These are phyloP conservation scores for Kurtzmaniella natalensis DNA, from an alignment of 1,139 yeast genomes.

Conservation along the genomic window DNA sequence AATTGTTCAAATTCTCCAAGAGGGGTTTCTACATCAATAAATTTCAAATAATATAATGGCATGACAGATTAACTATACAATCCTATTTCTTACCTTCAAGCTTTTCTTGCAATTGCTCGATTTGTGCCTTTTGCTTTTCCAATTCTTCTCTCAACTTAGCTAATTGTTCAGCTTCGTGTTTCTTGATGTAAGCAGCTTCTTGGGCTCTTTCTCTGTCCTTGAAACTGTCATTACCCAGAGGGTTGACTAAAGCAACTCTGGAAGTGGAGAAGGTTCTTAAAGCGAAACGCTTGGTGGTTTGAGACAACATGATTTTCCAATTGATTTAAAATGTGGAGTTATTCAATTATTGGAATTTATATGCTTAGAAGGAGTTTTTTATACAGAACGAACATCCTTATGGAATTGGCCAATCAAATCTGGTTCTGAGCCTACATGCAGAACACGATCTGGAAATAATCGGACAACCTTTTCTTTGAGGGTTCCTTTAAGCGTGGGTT, in stretches of 20 bases:
- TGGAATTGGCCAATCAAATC: no score
- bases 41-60: no score
- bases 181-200: slow-evolving; percentile 40
- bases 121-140: slow-evolving; percentile 42
- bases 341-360: no score
- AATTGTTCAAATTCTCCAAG: no score
- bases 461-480: no score
- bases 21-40: no score
- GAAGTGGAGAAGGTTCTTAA: slow-evolving; percentile 38
- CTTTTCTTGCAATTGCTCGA: slow-evolving; percentile 38
- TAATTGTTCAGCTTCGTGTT: slow-evolving; percentile 49
- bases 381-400: no score
- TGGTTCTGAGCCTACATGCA: no score
- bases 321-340: slow-evolving; percentile 3
- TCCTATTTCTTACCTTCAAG: slow-evolving; percentile 33
- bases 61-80: neutral
- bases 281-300: slow-evolving; percentile 28
- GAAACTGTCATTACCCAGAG: slow-evolving; percentile 27
- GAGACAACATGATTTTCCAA: slow-evolving; percentile 33
- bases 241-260: slow-evolving; percentile 22
- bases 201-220: slow-evolving; percentile 44
- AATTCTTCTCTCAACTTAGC: slow-evolving; percentile 42
- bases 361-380: no score
- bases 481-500: no score
- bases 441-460: no score